Percentiles rank a stretch among this genome's conserved stretches.
Conservation (phyloP, 225 moss, liverwort and hornwort species). For the Straminergon stramineum region DNA sequence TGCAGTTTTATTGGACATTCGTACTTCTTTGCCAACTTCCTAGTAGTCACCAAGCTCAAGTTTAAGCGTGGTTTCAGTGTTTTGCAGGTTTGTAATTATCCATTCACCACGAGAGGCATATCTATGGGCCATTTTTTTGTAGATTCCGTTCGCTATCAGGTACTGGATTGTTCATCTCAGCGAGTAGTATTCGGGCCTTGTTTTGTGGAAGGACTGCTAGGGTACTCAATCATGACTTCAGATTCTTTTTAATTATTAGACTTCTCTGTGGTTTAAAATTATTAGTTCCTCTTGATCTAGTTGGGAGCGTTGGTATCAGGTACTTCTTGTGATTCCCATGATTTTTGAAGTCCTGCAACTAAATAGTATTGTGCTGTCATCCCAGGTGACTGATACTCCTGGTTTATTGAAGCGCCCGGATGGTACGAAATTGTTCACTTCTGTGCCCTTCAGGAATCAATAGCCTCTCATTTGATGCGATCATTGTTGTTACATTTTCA, state of each 20-base stretch:
- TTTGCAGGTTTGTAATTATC: conserved; percentile 92
- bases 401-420: conserved; percentile 90
- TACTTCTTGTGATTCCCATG: not conserved
- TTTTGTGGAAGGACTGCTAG: not conserved
- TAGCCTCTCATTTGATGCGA: not conserved
- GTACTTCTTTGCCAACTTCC: not conserved
- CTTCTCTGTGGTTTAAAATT: not conserved
- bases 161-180: conserved; percentile 1
- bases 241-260: not conserved
- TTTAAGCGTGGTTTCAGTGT: conserved; percentile 19
- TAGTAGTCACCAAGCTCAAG: conserved; percentile 17
- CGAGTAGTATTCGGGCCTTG: not conserved
- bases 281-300: not conserved
- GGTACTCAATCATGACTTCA: not conserved
- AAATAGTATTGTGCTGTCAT: not conserved
- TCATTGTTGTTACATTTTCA: not conserved
- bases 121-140: conserved; percentile 98
- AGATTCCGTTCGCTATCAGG: conserved; percentile 79
- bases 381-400: conserved; percentile 97
- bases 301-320: not conserved
- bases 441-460: not conserved
- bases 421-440: conserved; percentile 39
- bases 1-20: not conserved
- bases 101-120: conserved; percentile 97
- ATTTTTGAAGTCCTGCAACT: not conserved